Conservation (phyloP, 2,329 filamentous ascomycete genomes). For the Periconia macrospinosa region DNA sequence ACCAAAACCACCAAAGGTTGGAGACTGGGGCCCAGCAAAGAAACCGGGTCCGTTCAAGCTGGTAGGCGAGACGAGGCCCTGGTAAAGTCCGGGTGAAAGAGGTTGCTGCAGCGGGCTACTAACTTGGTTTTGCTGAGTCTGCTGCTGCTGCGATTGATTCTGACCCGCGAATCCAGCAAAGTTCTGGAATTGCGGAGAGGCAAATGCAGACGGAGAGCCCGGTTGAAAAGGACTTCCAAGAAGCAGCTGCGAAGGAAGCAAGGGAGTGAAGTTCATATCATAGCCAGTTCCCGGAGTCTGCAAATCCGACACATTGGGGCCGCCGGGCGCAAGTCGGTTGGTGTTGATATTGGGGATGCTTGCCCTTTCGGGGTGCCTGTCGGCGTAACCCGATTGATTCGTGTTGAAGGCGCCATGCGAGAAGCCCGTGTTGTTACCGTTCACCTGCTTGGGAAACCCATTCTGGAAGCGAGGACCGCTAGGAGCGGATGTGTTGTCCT, state of each 20-base stretch:
- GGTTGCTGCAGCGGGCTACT: constrained; percentile 72
- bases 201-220: constrained; percentile 85
- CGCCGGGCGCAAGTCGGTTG: constrained; percentile 60
- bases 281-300: constrained; percentile 84
- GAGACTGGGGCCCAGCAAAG: constrained; percentile 79
- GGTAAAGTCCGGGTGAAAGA: constrained; percentile 82
- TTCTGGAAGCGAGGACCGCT: constrained; percentile 60
- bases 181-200: constrained; percentile 87
- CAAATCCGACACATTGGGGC: constrained; percentile 70
- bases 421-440: constrained; percentile 78
- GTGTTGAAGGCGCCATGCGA: constrained; percentile 90
- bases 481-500: constrained; percentile 65
- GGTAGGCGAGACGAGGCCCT: constrained; percentile 82
- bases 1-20: constrained; percentile 69
- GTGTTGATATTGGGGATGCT: constrained; percentile 96
- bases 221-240: constrained; percentile 97
- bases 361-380: constrained; percentile 79
- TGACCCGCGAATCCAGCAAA: constrained; percentile 67
- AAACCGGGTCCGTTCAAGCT: constrained; percentile 80
- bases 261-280: constrained; percentile 97
- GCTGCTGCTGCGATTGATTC: constrained; percentile 62
- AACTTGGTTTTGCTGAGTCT: constrained; percentile 64
- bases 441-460: constrained; percentile 75
- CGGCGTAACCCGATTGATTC: constrained; percentile 79
- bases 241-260: constrained; percentile 90